Evolutionary conservation across 2,329 filamentous ascomycete species (phyloP), one percentile per base, ranked within the genome.

Genomic region (Phyllosticta ampelicida): DNA sequence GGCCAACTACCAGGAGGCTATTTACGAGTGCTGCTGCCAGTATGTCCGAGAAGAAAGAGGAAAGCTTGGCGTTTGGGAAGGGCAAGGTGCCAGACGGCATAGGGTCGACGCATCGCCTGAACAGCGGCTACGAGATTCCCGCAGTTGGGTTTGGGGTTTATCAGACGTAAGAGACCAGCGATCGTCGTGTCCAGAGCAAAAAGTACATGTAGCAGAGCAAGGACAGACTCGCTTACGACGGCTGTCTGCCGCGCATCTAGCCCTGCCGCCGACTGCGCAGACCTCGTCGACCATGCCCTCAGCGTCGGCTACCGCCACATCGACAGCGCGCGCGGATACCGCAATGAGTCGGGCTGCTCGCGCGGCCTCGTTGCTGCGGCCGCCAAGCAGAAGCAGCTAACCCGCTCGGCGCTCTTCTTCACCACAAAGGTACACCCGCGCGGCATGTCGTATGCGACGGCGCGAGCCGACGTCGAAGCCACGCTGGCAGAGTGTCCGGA

Each of bases 71-170:
- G 23, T 26, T 26, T 26, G 23, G 23, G 4, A 26, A 26, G n/a
- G n/a, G 18, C 36, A 51, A 50, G 48, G 19, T 13, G 16, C 67
- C 66, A 29, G 64, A 80, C 10, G 70, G 70, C 18, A 74, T 80
- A 65, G 70, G 74, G 61, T 71, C 73, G 9, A 80, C 74, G 26
- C 75, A 80, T 54, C 75, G 73, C 56, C 66, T 85, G 71, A 78
- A 79, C 56, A 84, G 82, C 16, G 82, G 83, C 48, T 77, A 83
- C 67, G 78, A 83, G 18, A 85, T 86, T 49, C 83, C 83, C 9
- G 63, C 78, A 8, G 70, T 86, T 1, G 83, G 82, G 29, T 85
- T 78, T 66, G 82, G 81, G 71, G 72, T 74, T 44, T 75, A 73
- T 51, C 70, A 75, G 68, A 73, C 71, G 72, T 73, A 65, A 55